Base-by-base conservation (phyloP, 257 asterid species). In the Gentiana macrophylla region DNA sequence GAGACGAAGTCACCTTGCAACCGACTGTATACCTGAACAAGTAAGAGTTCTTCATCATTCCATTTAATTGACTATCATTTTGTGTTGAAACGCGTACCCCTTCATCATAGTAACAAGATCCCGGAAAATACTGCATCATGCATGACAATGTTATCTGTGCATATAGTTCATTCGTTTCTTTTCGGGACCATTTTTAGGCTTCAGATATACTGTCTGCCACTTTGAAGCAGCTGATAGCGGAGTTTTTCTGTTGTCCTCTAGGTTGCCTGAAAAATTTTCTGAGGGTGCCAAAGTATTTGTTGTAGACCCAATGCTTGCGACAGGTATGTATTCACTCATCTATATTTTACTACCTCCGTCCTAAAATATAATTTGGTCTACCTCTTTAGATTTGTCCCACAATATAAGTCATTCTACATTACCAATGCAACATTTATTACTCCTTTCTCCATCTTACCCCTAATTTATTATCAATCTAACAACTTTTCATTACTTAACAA, bases 261-360 rank as follows among this genome's bases (percentile, higher is more conserved):
- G 98, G 84, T 84, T 92, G 77, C 98, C 98, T 15, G 77, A 83
- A 62, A 81, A 75, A 68, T 85, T 92, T 74, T 84, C 94, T 12
- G 93, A 80, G 75, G 94, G 87, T 65, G 78, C 95, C 60, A 80
- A 80, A 67, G 94, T 88, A 37, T 75, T 92, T 55, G 79, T 92
- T 37, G 76, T 92, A 3, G 98, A 92, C 73, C 98, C 98, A 65
- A 92, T 92, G 98, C 91, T 92, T 24, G 98, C 97, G 67, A 92
- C 98, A 73, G 98, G 98, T 91, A 72, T 12, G 46, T 50, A 56
- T 41, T 3, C 9, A 2, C 5, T 49, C 24, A 37, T 53, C 34
- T 52, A 15, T 61, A 9, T 36, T 41, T 37, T 15, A 15, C 24
- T 15, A 15, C 24, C 24, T 15, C 24, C 24, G 24, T 15, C 24